Conservation (phyloP, 441 rosid genomes). For the Rhodomyrtus psidioides region DNA sequence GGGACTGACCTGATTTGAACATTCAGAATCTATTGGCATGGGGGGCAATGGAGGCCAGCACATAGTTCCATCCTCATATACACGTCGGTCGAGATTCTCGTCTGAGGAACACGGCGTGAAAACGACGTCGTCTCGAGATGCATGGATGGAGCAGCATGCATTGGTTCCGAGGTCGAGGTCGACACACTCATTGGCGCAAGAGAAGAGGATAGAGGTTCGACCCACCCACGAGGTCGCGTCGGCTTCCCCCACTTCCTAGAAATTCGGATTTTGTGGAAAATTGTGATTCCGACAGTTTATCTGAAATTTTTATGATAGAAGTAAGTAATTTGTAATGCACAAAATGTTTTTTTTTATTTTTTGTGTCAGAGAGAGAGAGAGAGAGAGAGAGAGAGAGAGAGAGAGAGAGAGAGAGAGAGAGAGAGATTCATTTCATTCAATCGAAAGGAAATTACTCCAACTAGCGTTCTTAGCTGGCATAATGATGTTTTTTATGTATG, state of each 20-base stretch:
- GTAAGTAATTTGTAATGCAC: too few relatives aligned
- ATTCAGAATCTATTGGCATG: neutral
- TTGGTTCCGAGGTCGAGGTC: neutral
- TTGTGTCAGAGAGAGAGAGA: too few relatives aligned
- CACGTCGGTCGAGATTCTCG: neutral
- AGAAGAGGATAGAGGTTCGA: neutral
- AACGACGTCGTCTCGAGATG: neutral
- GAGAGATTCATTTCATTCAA: too few relatives aligned
- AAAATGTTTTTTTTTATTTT: too few relatives aligned
- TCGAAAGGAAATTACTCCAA: too few relatives aligned
- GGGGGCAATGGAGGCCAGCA: neutral
- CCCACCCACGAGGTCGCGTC: neutral
- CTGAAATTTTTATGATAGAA: neutral
- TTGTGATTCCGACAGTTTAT: neutral
- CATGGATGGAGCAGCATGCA: neutral
- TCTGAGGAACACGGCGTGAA: neutral
- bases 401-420: too few relatives aligned
- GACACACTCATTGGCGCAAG: neutral
- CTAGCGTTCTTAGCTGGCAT: too few relatives aligned
- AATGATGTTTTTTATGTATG: too few relatives aligned
- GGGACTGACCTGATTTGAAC: neutral
- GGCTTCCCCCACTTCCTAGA: neutral
- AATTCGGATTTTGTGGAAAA: neutral
- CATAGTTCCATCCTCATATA: rapidly evolving
- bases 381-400: too few relatives aligned